Evolutionary conservation across 306 rosid genomes (phyloP), one percentile per base, ranked within the genome.

Genomic region (Sicyos baderoa): DNA sequence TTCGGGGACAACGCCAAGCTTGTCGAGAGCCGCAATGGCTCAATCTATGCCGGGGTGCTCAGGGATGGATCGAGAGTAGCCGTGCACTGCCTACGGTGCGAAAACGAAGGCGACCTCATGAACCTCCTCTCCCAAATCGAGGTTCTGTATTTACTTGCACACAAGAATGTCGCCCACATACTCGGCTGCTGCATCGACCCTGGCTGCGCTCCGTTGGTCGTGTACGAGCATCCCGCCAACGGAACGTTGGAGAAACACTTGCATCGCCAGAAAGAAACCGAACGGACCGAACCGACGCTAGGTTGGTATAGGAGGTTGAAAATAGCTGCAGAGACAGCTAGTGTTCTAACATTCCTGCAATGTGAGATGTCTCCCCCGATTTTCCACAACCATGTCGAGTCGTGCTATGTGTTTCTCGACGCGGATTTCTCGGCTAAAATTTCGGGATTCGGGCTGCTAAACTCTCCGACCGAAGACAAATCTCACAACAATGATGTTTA

Each of bases 131-230:
- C 99, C 68, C 91, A 88, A 57, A 80, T 88, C 23, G 97, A 93
- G 77, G 72, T 86, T 69, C 76, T 93, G 17, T 84, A 89, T 13
- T 35, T 82, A 10, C 72, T 85, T 79, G 77, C 78, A 25, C 94
- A 90, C 77, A 71, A 76, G 68, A 85, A 88, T 21, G 68, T 90
- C 19, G 91, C 95, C 0, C 75, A 68, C 15, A 71, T 90, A 55
- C 81, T 93, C 37, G 99, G 99, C 7, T 93, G 95, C 76, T 93
- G 99, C 57, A 78, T 85, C 50, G 94, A 83, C 13, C 75, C 82
- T 72, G 83, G 85, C 54, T 77, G 71, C 72, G 62, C 83, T 74
- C 87, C 91, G 53, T 60, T 90, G 9, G 84, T 88, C 13, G 87
- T 93, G 45, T 90, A 93, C 35, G 95, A 90, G 49, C 78, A 86